phyloP scores from a whole-genome alignment of 2,329 filamentous ascomycete genomes.

The Chaetomiaceae sp. region DNA sequence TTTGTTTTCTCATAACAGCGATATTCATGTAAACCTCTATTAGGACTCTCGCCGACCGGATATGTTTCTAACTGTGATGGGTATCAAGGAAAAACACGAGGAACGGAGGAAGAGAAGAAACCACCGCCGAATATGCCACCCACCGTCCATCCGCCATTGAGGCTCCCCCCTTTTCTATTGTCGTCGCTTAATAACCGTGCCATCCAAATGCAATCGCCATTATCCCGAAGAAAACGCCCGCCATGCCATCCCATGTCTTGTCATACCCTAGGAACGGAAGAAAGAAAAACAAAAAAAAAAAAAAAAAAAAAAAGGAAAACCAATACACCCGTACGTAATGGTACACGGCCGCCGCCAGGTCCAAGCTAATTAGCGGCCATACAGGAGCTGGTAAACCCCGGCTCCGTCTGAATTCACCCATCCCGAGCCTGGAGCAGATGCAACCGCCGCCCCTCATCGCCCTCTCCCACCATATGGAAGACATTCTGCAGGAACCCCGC shows the following conservation, averaged over 20 bases:
- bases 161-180: no score
- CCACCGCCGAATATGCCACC: no score
- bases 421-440: slow-evolving; percentile 36
- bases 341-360: background rate
- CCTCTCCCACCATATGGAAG: slow-evolving; percentile 25
- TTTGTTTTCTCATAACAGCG: background rate
- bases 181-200: no score
- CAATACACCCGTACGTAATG: background rate
- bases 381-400: no score
- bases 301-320: slow-evolving; percentile 6
- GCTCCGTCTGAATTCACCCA: no score
- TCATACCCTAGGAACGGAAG: background rate
- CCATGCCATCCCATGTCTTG: no score
- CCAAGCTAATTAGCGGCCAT: background rate
- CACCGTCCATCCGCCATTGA: no score
- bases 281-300: background rate
- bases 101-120: background rate
- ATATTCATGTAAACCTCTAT: background rate
- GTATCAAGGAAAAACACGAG: slow-evolving; percentile 8
- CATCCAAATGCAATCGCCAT: no score
- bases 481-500: slow-evolving; percentile 23
- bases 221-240: no score
- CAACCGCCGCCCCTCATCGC: slow-evolving; percentile 33
- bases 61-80: background rate
- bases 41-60: background rate